A percentile compares a stretch with the other conserved stretches of the same genome.
Conservation (phyloP, 2,329 filamentous ascomycete species). For the Fusarium marasasianum region DNA sequence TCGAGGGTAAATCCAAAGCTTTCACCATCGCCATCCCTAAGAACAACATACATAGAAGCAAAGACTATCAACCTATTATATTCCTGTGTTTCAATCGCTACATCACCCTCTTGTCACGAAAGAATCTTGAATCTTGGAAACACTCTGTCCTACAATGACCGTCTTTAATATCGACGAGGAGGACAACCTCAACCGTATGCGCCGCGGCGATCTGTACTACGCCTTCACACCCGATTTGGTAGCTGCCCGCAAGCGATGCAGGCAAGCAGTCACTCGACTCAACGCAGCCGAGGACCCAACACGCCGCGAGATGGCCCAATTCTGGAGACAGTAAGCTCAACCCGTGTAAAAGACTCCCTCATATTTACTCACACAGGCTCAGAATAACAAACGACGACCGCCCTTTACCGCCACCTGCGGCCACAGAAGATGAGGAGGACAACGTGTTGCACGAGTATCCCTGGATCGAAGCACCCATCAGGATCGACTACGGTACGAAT, state of each 20-base stretch:
- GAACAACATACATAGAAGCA: not conserved
- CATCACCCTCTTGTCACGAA: no score
- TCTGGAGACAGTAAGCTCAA: slow-evolving; percentile 75
- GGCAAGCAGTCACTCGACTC: slow-evolving; percentile 68
- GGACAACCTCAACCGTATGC: slow-evolving; percentile 67
- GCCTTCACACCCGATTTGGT: slow-evolving; percentile 76
- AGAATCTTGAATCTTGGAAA: not conserved
- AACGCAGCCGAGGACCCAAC: slow-evolving; percentile 69
- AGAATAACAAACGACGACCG: slow-evolving; percentile 71
- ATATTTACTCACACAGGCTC: not conserved
- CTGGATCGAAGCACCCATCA: slow-evolving; percentile 75
- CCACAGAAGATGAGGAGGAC: slow-evolving; percentile 71
- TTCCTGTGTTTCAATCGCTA: no score
- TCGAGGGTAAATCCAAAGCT: not conserved
- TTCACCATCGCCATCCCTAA: not conserved
- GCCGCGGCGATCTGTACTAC: slow-evolving; percentile 75
- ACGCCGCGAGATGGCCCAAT: slow-evolving; percentile 69
- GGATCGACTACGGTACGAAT: slow-evolving; percentile 82
- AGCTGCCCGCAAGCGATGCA: slow-evolving; percentile 70
- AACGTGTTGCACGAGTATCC: slow-evolving; percentile 70
- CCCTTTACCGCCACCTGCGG: slow-evolving; percentile 68
- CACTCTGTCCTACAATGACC: not conserved
- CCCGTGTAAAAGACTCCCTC: rapidly evolving
- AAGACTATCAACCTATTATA: not conserved
- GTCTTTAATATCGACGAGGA: slow-evolving; percentile 48